A percentile compares a stretch with the other conserved stretches of the same genome.
These are phyloP conservation scores for Fusarium sp. DNA, from an alignment of 2,329 filamentous ascomycete genomes.

Conservation along the genomic window DNA sequence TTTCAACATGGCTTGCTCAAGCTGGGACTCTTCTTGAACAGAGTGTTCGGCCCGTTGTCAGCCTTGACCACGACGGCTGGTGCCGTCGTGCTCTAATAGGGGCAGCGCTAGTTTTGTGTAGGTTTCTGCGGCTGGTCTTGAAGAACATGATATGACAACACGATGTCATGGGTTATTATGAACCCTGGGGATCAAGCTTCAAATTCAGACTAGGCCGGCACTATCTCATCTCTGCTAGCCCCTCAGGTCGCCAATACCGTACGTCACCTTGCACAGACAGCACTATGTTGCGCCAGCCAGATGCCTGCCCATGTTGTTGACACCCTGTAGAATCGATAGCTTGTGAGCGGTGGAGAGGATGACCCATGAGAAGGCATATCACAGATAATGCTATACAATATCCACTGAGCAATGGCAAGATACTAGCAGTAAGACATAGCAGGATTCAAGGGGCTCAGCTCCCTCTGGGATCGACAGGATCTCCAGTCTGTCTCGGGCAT, in stretches of 20 bases:
- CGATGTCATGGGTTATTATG: slow-evolving; percentile 20
- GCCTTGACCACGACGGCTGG: slow-evolving; percentile 30
- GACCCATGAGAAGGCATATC: slow-evolving; percentile 19
- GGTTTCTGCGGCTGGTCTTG: slow-evolving; percentile 38
- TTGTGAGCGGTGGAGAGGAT: slow-evolving; percentile 15
- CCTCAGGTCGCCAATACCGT: slow-evolving; percentile 16
- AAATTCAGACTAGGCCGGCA: slow-evolving; percentile 12
- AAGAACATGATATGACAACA: slow-evolving; percentile 42
- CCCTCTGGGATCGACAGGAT: slow-evolving; percentile 26
- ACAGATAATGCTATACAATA: slow-evolving; percentile 19
- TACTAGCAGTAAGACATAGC: slow-evolving; percentile 11
- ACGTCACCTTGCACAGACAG: slow-evolving; percentile 36
- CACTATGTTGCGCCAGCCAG: slow-evolving; percentile 16
- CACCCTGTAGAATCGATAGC: slow-evolving; percentile 20
- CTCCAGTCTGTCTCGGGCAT: slow-evolving; percentile 19
- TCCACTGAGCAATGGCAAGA: slow-evolving; percentile 2
- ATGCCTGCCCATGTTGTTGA: slow-evolving; percentile 13
- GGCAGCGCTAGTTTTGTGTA: slow-evolving; percentile 27
- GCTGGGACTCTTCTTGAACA: neutral
- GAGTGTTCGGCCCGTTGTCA: slow-evolving; percentile 20
- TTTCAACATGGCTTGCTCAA: neutral
- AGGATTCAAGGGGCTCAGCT: slow-evolving; percentile 23
- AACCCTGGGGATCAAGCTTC: slow-evolving; percentile 24
- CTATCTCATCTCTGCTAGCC: slow-evolving; percentile 20
- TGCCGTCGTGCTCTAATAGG: slow-evolving; percentile 33